Evolutionary conservation across 768 basidiomycete species (phyloP).

Genomic region (Mrakia gelida): DNA sequence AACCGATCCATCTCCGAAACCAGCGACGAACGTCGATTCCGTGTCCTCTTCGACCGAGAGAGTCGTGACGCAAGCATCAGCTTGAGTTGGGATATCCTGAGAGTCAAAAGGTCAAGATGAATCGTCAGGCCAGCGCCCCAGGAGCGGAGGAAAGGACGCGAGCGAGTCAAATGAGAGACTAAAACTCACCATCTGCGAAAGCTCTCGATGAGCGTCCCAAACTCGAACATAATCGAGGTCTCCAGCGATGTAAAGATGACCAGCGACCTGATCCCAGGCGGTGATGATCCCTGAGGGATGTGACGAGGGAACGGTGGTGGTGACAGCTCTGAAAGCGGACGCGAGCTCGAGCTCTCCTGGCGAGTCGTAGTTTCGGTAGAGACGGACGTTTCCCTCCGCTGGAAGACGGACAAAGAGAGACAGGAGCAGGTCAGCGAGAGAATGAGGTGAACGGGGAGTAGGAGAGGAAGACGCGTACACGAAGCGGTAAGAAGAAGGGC

Average conservation of each 20-base stretch:
- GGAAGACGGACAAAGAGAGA: neutral
- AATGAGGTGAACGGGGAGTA: neutral
- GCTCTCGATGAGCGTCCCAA: constrained; percentile 94
- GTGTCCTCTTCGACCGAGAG: constrained; percentile 72
- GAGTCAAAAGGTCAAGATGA: neutral
- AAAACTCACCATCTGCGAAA: constrained; percentile 57
- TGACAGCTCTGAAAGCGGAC: constrained; percentile 82
- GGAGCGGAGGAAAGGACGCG: neutral
- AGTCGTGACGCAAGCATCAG: constrained; percentile 82
- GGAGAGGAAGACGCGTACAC: constrained; percentile 50
- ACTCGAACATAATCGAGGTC: constrained; percentile 82
- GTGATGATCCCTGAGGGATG: constrained; percentile 65
- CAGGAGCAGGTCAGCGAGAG: no score
- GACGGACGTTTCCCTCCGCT: constrained; percentile 89
- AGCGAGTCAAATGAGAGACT: constrained; percentile 38
- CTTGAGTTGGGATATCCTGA: constrained; percentile 83
- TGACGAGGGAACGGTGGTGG: constrained; percentile 57
- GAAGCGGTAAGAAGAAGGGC: constrained; percentile 84
- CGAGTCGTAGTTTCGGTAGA: constrained; percentile 88
- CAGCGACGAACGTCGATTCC: constrained; percentile 75
- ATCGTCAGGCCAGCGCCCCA: neutral
- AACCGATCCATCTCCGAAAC: constrained; percentile 87
- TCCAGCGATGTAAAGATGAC: constrained; percentile 81
- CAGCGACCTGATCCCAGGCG: constrained; percentile 88
- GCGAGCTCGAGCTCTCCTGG: constrained; percentile 77